Evolutionary conservation across 345 rosid genomes (phyloP).

Genomic region (Lagerstroemia speciosa): DNA sequence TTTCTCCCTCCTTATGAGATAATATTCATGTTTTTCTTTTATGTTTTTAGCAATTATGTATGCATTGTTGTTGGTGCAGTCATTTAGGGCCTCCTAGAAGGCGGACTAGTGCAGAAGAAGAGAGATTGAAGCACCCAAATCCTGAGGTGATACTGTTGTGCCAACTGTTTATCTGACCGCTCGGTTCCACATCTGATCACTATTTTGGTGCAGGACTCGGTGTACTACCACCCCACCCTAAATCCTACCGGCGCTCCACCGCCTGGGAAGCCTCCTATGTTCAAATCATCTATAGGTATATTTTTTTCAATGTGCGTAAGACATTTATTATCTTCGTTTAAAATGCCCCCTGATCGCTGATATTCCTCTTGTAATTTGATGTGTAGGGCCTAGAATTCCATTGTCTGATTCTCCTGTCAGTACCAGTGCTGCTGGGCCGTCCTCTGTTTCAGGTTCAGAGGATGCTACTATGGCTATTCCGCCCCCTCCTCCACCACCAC

Average conservation of each 20-base stretch:
- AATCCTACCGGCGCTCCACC: conserved; percentile 99
- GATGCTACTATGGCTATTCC: conserved; percentile 47
- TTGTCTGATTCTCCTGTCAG: conserved; percentile 57
- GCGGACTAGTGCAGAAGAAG: conserved; percentile 76
- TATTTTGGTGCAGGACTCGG: conserved; percentile 72
- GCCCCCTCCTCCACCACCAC: conserved; percentile 67
- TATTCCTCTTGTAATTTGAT: conserved; percentile 11
- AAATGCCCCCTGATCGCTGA: conserved; percentile 8
- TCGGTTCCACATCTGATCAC: neutral
- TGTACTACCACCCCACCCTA: conserved; percentile 87
- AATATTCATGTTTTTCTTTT: conserved; percentile 5
- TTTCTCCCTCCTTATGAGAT: conserved; percentile 5
- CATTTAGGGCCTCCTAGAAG: conserved; percentile 82
- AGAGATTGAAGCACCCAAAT: conserved; percentile 61
- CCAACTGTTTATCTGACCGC: neutral
- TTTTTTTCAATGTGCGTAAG: conserved; percentile 4
- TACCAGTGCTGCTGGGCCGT: conserved; percentile 45
- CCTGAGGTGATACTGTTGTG: conserved; percentile 56
- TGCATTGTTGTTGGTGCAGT: conserved; percentile 28
- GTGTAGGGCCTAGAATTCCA: conserved; percentile 75
- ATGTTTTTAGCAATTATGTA: neutral
- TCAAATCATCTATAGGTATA: conserved; percentile 75
- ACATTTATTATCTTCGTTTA: neutral
- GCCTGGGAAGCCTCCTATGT: conserved; percentile 98
- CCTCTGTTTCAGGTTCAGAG: conserved; percentile 51